Evolutionary conservation across 2,329 filamentous ascomycete species (phyloP).

Genomic region (Fusarium haematococcum): DNA sequence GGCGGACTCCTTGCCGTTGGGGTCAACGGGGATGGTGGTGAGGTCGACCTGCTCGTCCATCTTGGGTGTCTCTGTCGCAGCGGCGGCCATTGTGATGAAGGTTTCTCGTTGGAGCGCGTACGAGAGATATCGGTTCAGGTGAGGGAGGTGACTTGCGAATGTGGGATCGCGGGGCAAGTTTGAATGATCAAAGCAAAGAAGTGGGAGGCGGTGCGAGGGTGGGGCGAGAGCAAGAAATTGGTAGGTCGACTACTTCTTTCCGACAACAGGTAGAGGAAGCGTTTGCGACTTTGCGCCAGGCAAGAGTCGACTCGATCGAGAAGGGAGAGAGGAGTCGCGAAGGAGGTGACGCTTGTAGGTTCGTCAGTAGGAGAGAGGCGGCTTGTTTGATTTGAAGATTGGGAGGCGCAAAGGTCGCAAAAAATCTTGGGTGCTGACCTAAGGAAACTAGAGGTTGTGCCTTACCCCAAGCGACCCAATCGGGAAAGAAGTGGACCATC

Average conservation of each 20-base stretch:
- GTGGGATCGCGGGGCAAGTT: constrained; percentile 47
- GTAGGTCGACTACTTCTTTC: constrained; percentile 46
- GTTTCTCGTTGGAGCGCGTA: constrained; percentile 16
- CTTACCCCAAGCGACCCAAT: not conserved
- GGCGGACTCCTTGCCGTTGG: constrained; percentile 68
- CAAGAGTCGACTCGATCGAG: constrained; percentile 45
- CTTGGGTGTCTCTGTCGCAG: constrained; percentile 49
- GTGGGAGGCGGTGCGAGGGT: constrained; percentile 36
- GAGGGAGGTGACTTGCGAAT: constrained; percentile 19
- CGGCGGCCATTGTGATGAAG: constrained; percentile 51
- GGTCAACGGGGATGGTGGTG: constrained; percentile 75
- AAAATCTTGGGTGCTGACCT: constrained; percentile 44
- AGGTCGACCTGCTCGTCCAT: constrained; percentile 72
- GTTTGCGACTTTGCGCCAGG: constrained; percentile 54
- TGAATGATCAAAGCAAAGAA: constrained; percentile 37
- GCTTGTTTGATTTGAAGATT: constrained; percentile 33
- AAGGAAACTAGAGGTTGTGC: constrained; percentile 17
- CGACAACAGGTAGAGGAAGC: constrained; percentile 6
- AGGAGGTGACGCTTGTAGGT: constrained; percentile 26
- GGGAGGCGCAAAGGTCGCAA: constrained; percentile 36
- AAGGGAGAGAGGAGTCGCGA: constrained; percentile 25
- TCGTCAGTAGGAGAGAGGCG: constrained; percentile 25
- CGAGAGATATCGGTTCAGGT: constrained; percentile 17
- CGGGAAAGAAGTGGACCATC: not conserved
- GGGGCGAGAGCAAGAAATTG: constrained; percentile 35